These are phyloP conservation scores for Wallemia ichthyophaga DNA, from an alignment of 1,284 basidiomycete species.

Conservation along the genomic window DNA sequence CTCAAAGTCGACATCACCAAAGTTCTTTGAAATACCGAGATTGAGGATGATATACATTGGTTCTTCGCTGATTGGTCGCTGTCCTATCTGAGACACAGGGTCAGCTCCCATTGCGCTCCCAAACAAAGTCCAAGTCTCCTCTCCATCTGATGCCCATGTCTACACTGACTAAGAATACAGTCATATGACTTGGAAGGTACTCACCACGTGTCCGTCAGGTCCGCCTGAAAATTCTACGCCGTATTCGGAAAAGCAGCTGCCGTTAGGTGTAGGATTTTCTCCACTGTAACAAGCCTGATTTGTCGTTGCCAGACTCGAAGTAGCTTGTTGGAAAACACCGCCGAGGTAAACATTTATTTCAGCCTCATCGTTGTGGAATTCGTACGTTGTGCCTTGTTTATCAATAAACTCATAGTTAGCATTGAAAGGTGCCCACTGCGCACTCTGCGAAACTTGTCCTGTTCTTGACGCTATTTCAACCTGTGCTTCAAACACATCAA, in stretches of 20 bases:
- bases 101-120: constrained; percentile 41
- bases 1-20: constrained; percentile 6
- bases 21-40: constrained; percentile 7
- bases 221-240: constrained; percentile 8
- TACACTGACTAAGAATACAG: not conserved
- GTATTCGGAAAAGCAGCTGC: constrained; percentile 5
- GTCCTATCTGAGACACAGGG: constrained; percentile 29
- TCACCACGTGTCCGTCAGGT: not conserved
- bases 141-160: constrained; percentile 32
- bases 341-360: constrained; percentile 11
- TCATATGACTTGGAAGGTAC: not conserved
- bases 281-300: constrained; percentile 8
- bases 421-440: constrained; percentile 15
- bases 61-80: constrained; percentile 47
- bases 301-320: constrained; percentile 11
- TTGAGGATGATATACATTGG: constrained; percentile 25
- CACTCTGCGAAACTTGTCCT: constrained; percentile 13
- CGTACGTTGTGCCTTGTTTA: constrained; percentile 4
- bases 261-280: constrained; percentile 6
- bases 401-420: constrained; percentile 9
- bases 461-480: constrained; percentile 11
- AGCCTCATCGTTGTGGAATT: constrained; percentile 4
- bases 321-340: constrained; percentile 12
- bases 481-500: constrained; percentile 9
- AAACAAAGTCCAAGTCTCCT: constrained; percentile 43